These are phyloP conservation scores for Hansenula sp. DNA, from an alignment of 1,139 yeast genomes.

Conservation along the genomic window DNA sequence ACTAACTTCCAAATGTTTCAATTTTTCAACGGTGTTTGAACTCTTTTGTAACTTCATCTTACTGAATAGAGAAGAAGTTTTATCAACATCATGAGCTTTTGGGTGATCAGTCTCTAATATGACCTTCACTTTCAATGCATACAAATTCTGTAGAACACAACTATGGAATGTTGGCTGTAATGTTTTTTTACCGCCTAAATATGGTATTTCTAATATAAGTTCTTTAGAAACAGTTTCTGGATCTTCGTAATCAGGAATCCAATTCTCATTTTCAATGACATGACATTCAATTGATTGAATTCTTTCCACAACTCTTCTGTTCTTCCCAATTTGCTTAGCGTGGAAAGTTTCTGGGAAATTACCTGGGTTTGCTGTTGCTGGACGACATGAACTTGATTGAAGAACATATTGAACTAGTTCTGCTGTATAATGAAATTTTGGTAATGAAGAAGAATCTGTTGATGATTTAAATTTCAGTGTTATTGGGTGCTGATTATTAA, in stretches of 20 bases:
- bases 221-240: conserved; percentile 3
- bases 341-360: not conserved
- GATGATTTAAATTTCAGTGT: conserved; percentile 9
- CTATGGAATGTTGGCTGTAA: conserved; percentile 15
- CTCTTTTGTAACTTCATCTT: too few relatives aligned
- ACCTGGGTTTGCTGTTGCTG: conserved; percentile 5
- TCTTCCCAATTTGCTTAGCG: not conserved
- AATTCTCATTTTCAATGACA: conserved; percentile 3
- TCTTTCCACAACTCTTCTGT: not conserved
- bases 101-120: too few relatives aligned
- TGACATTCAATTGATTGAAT: not conserved
- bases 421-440: conserved; percentile 1
- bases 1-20: too few relatives aligned
- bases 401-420: conserved; percentile 12
- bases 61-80: too few relatives aligned
- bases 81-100: too few relatives aligned
- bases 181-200: conserved; percentile 3
- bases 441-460: not conserved
- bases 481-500: conserved; percentile 5
- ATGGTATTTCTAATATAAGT: conserved; percentile 9
- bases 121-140: conserved; percentile 4
- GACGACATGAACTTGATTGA: conserved; percentile 11
- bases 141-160: conserved; percentile 17
- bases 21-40: too few relatives aligned
- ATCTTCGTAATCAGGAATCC: conserved; percentile 17